These are phyloP conservation scores for Yarrowia galli DNA, from an alignment of 1,139 yeast genomes.

Conservation along the genomic window DNA sequence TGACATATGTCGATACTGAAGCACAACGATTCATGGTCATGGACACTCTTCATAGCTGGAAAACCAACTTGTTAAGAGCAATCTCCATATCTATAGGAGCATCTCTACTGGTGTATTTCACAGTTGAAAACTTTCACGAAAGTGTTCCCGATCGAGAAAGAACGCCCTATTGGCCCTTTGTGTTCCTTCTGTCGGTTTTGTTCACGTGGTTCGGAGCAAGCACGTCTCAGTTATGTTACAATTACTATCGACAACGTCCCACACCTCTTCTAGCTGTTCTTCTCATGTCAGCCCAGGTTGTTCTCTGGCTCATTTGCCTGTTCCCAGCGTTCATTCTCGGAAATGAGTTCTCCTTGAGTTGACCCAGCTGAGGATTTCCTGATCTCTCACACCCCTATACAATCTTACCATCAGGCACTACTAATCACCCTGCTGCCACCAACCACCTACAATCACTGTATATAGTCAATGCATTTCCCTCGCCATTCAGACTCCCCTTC, in stretches of 20 bases:
- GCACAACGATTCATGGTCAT: slow-evolving; percentile 7
- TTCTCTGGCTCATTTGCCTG: slow-evolving; percentile 4
- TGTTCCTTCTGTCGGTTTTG: background rate
- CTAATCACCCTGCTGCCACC: background rate
- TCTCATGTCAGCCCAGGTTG: background rate
- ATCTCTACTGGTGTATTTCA: background rate
- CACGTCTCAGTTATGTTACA: slow-evolving; percentile 4
- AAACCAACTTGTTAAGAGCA: slow-evolving; percentile 6
- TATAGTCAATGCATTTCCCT: background rate
- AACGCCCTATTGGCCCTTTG: background rate
- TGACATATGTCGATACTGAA: background rate
- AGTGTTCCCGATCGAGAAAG: background rate
- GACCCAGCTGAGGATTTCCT: too few species aligned
- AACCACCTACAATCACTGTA: background rate
- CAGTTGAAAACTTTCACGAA: background rate
- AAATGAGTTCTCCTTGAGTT: background rate
- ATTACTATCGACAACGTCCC: background rate
- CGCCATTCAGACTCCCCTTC: background rate
- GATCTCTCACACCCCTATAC: too few species aligned
- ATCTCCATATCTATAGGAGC: slow-evolving; percentile 1
- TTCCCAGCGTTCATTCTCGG: slow-evolving; percentile 2
- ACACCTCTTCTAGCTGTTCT: background rate
- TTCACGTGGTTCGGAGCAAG: slow-evolving; percentile 24
- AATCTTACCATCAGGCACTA: too few species aligned
- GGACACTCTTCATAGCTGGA: slow-evolving; percentile 13